Conservation (phyloP, 2,329 filamentous ascomycete species). For the Penicillium sp. region DNA sequence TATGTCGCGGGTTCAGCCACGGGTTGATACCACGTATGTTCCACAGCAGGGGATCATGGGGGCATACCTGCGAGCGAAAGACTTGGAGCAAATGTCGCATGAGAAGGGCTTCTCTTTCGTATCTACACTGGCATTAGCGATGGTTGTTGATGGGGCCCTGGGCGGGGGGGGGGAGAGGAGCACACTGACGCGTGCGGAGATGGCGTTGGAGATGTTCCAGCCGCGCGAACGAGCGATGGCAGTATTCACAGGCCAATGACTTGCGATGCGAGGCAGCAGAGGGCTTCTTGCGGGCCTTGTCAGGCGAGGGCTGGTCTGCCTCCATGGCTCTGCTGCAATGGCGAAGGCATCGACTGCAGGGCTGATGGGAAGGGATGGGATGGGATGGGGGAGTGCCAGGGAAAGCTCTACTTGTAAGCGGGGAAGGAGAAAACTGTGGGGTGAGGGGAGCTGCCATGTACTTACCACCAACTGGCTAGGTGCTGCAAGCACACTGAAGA, state of each 20-base stretch:
- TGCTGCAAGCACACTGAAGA: too few relatives aligned
- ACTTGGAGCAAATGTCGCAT: conserved; percentile 48
- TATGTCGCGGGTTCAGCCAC: conserved; percentile 20
- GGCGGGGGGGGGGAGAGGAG: conserved; percentile 9
- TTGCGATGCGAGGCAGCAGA: conserved; percentile 38
- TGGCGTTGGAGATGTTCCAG: conserved; percentile 50
- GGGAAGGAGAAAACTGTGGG: conserved; percentile 37
- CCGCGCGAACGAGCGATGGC: conserved; percentile 45
- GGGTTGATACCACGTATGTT: conserved; percentile 1
- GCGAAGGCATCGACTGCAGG: not conserved
- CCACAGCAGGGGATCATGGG: conserved; percentile 1
- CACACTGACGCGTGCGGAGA: conserved; percentile 48
- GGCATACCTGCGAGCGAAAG: conserved; percentile 43
- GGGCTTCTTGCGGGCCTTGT: conserved; percentile 40
- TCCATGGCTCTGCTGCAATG: conserved; percentile 30
- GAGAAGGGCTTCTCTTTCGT: conserved; percentile 50
- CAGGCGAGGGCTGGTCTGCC: conserved; percentile 31
- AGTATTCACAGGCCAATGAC: conserved; percentile 47
- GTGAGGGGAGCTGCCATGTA: conserved; percentile 23
- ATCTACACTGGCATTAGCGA: conserved; percentile 25
- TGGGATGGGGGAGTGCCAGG: conserved; percentile 10
- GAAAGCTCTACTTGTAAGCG: conserved; percentile 19
- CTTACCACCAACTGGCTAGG: not conserved
- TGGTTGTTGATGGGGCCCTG: not conserved
- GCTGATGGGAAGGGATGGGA: not conserved